Evolutionary conservation across 2,329 filamentous ascomycete species (phyloP).

Genomic region (Pleomassaria siparia): DNA sequence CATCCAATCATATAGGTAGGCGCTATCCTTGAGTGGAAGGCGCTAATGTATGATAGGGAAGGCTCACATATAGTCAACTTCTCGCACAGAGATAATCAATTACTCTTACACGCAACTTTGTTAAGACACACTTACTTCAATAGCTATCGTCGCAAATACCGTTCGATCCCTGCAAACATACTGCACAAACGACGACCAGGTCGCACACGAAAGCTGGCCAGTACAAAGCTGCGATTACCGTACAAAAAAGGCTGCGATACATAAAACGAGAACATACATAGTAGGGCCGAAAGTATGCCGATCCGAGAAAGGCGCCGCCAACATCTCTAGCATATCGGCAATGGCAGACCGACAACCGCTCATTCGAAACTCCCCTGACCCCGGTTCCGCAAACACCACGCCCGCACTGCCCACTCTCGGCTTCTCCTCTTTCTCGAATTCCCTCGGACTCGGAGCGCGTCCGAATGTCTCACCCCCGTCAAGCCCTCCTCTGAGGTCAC

Average conservation of each 20-base stretch:
- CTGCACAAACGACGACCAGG: neutral
- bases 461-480: constrained; percentile 21
- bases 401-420: constrained; percentile 30
- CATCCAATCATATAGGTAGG: too few species aligned
- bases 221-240: neutral
- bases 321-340: neutral
- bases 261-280: neutral
- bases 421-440: constrained; percentile 26
- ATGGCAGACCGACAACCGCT: constrained; percentile 38
- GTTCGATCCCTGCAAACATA: too few species aligned
- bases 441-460: constrained; percentile 20
- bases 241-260: constrained; percentile 7
- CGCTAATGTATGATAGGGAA: too few species aligned
- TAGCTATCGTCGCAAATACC: too few species aligned
- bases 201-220: neutral
- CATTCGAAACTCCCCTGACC: constrained; percentile 28
- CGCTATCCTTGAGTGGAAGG: too few species aligned
- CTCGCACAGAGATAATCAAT: too few species aligned
- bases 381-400: constrained; percentile 25
- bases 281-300: constrained; percentile 28
- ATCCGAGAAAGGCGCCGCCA: constrained; percentile 7
- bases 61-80: too few species aligned
- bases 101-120: too few species aligned
- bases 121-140: too few species aligned
- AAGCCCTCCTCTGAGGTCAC: constrained; percentile 27